These are phyloP conservation scores for Pugionium dolabratum DNA, from an alignment of 345 rosid species.

Conservation along the genomic window DNA sequence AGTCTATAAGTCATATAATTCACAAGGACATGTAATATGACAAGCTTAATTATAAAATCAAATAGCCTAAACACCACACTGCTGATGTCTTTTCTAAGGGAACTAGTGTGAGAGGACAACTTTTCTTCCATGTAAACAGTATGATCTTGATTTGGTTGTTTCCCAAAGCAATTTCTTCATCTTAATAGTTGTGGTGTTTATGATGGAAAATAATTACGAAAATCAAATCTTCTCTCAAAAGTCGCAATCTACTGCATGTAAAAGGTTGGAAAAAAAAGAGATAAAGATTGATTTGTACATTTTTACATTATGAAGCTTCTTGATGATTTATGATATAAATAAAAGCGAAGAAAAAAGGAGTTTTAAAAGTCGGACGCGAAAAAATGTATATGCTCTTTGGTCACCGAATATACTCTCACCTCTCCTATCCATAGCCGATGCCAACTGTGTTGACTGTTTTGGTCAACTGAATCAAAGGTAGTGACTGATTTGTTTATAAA, in stretches of 20 bases:
- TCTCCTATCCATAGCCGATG: neutral
- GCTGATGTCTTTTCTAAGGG: too few relatives aligned
- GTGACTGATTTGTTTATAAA: neutral
- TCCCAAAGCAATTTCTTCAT: too few relatives aligned
- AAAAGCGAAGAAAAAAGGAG: neutral
- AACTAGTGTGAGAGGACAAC: too few relatives aligned
- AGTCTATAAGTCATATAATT: too few relatives aligned
- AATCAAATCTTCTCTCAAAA: slow-evolving; percentile 27
- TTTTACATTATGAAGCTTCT: slow-evolving; percentile 26
- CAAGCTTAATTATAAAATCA: too few relatives aligned
- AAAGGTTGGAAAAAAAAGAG: slow-evolving; percentile 18
- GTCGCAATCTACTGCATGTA: slow-evolving; percentile 25
- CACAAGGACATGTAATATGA: too few relatives aligned
- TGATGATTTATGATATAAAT: slow-evolving; percentile 16
- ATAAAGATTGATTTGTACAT: slow-evolving; percentile 22
- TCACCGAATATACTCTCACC: slow-evolving; percentile 24
- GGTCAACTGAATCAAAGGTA: slow-evolving; percentile 2
- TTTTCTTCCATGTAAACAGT: too few relatives aligned
- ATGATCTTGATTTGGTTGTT: too few relatives aligned
- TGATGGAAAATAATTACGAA: neutral
- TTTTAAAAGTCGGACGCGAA: slow-evolving; percentile 12
- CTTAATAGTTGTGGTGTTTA: slow-evolving; percentile 10
- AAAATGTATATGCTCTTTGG: slow-evolving; percentile 32
- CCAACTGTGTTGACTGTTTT: slow-evolving; percentile 16
- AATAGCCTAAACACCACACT: too few relatives aligned